A percentile compares a stretch with the other conserved stretches of the same genome.
phyloP scores from a whole-genome alignment of 2,329 filamentous ascomycete species.

The Fusarium globosum region DNA sequence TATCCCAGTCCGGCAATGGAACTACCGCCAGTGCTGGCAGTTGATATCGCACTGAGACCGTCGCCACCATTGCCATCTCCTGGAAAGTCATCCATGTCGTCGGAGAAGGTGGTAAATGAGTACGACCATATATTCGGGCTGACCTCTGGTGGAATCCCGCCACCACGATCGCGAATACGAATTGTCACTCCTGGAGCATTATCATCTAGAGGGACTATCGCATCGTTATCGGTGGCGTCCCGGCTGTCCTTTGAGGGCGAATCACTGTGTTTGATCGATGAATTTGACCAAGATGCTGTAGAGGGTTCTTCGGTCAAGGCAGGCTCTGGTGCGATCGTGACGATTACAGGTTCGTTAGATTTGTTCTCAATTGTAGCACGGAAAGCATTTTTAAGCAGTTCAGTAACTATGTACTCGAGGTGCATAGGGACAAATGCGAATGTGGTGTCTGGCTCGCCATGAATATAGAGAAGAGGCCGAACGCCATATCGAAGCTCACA shows the following conservation, averaged over 20 bases:
- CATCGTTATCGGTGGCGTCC: conserved; percentile 56
- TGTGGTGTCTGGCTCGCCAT: conserved; percentile 85
- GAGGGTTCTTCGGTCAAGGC: conserved; percentile 48
- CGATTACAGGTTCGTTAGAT: conserved; percentile 85
- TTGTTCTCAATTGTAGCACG: conserved; percentile 88
- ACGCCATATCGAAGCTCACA: conserved; percentile 97
- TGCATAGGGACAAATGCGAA: conserved; percentile 97
- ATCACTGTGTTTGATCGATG: conserved; percentile 31
- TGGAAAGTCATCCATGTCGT: conserved; percentile 57
- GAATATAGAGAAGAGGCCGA: conserved; percentile 81
- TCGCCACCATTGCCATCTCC: conserved; percentile 55
- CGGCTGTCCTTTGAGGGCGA: conserved; percentile 43
- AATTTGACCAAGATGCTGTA: conserved; percentile 41
- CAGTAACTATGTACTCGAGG: conserved; percentile 96
- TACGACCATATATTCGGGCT: conserved; percentile 94
- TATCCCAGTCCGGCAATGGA: conserved; percentile 95
- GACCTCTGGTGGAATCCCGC: conserved; percentile 87
- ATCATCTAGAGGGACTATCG: conserved; percentile 69
- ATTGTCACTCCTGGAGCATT: conserved; percentile 89
- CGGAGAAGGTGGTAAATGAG: conserved; percentile 94
- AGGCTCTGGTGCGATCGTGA: conserved; percentile 85
- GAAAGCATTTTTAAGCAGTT: conserved; percentile 97
- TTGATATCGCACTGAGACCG: conserved; percentile 80
- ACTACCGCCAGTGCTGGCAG: conserved; percentile 76
- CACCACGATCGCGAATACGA: conserved; percentile 93